Evolutionary conservation across 148 eudicot species (phyloP).

Genomic region (Camellia granthamiana): DNA sequence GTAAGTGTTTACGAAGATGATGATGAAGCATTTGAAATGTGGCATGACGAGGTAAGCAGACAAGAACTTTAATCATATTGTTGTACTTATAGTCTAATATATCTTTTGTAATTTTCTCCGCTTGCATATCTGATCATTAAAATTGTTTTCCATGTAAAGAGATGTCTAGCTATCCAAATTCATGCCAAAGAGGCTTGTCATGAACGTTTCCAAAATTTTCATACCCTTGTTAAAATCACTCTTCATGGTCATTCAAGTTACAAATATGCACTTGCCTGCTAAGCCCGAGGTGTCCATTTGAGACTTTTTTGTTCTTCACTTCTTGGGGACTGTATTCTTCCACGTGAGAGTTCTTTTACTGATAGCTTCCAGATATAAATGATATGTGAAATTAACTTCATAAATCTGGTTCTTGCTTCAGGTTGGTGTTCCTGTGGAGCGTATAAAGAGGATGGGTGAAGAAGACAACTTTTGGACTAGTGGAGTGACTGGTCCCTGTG

Average conservation of each 20-base stretch:
- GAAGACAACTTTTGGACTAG: conserved; percentile 99
- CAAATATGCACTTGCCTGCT: conserved; percentile 3
- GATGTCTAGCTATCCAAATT: neutral
- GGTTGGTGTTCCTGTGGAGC: conserved; percentile 82
- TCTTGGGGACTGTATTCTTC: too few species aligned
- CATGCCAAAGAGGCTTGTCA: neutral
- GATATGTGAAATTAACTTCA: neutral
- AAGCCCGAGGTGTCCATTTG: conserved; percentile 8
- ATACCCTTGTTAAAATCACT: neutral
- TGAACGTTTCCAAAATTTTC: neutral
- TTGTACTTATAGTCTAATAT: neutral
- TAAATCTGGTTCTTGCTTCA: conserved; percentile 29
- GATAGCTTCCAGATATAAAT: neutral
- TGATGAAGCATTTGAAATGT: too few species aligned
- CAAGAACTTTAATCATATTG: neutral
- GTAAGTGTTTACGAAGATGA: too few species aligned
- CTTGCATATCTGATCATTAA: too few species aligned
- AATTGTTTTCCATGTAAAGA: neutral
- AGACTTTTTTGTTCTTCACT: neutral
- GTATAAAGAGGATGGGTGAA: conserved; percentile 83
- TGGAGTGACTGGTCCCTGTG: conserved; percentile 97
- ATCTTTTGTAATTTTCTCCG: neutral
- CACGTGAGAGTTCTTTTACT: neutral
- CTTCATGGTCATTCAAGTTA: conserved; percentile 6
- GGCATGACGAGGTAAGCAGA: too few species aligned